Conservation (phyloP, 2,329 filamentous ascomycete genomes). For the Pseudopyrenochaeta lycopersici region DNA sequence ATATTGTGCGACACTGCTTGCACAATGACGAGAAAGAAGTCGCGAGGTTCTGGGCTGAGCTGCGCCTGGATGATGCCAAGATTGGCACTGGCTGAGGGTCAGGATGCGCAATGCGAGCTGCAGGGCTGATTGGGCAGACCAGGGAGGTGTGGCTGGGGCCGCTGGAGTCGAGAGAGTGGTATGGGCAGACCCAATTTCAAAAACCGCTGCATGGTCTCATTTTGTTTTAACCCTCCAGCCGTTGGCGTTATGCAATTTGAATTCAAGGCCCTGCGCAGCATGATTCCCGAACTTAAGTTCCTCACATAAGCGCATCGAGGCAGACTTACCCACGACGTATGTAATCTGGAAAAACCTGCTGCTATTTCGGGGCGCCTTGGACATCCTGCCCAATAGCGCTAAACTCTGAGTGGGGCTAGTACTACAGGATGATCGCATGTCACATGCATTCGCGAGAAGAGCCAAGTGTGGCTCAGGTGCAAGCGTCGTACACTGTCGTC, state of each 20-base stretch:
- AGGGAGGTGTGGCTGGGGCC: constrained; percentile 27
- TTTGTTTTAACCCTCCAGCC: background rate
- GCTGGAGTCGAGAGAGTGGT: constrained; percentile 5
- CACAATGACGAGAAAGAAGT: constrained; percentile 9
- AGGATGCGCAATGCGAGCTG: constrained; percentile 19
- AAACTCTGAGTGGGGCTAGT: constrained; percentile 19
- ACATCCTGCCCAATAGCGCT: constrained; percentile 21
- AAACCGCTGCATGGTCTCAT: background rate
- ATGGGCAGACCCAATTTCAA: background rate
- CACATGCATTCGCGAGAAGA: constrained; percentile 7
- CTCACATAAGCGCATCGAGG: constrained; percentile 19
- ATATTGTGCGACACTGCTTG: constrained; percentile 1
- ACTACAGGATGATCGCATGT: constrained; percentile 19
- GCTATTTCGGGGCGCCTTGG: constrained; percentile 30
- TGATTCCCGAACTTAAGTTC: background rate
- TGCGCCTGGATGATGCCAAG: constrained; percentile 25
- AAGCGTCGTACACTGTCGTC: background rate
- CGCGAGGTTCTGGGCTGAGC: constrained; percentile 25
- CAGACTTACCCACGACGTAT: constrained; percentile 11
- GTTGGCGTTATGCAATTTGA: background rate
- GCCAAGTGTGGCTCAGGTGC: constrained; percentile 9
- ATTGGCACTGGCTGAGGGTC: constrained; percentile 32
- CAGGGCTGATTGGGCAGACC: constrained; percentile 27
- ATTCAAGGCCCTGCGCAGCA: background rate
- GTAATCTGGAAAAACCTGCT: constrained; percentile 28